These are phyloP conservation scores for Anastatica hierochuntica DNA, from an alignment of 345 rosid genomes.

Conservation along the genomic window DNA sequence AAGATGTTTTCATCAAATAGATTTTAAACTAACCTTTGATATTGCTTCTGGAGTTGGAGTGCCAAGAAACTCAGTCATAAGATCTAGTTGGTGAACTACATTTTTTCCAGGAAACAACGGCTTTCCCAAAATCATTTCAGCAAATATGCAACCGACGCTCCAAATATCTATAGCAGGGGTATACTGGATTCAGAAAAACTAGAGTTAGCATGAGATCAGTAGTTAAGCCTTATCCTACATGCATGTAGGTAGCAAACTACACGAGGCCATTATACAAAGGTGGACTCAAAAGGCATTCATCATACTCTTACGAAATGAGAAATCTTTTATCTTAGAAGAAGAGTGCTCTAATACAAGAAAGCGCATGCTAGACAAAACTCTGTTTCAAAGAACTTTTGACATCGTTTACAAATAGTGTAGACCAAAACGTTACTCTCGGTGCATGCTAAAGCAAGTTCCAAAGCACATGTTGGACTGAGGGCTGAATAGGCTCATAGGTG, in stretches of 20 bases:
- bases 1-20: not conserved
- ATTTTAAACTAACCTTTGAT: not conserved
- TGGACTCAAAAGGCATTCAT: not conserved
- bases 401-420: not conserved
- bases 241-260: not conserved
- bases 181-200: not conserved
- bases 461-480: not conserved
- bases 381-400: not conserved
- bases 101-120: slow-evolving; percentile 78
- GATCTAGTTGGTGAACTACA: slow-evolving; percentile 91
- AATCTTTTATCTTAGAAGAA: not conserved
- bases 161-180: not conserved
- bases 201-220: not conserved
- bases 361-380: not conserved
- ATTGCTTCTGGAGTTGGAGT: not conserved
- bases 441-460: not conserved
- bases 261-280: not conserved
- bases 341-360: not conserved
- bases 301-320: not conserved
- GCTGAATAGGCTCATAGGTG: too few relatives aligned
- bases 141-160: slow-evolving; percentile 10
- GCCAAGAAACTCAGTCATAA: slow-evolving; percentile 19
- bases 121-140: slow-evolving; percentile 73
- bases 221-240: not conserved
- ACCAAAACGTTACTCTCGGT: not conserved